Conservation (phyloP, 257 asterid genomes). For the Gentiana dahurica region DNA sequence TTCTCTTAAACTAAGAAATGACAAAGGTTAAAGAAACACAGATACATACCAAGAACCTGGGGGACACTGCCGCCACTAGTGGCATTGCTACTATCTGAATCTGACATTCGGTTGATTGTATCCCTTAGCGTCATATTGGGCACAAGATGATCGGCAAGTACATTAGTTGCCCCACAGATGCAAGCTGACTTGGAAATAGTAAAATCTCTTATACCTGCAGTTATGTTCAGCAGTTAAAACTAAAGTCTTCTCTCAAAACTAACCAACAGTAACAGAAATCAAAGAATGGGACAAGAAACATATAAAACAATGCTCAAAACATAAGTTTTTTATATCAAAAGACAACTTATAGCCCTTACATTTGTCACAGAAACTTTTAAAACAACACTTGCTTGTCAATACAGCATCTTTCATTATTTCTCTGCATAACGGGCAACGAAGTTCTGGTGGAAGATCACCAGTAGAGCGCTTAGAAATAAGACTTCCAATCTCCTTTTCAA, state of each 20-base stretch:
- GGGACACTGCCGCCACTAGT: conserved; percentile 50
- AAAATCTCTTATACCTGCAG: conserved; percentile 44
- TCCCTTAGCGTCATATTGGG: conserved; percentile 83
- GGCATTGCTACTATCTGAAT: conserved; percentile 55
- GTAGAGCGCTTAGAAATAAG: conserved; percentile 55
- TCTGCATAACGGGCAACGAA: conserved; percentile 73
- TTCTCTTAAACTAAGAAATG: too few species aligned
- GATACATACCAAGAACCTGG: conserved; percentile 63
- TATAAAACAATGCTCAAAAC: too few species aligned
- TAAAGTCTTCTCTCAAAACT: too few species aligned
- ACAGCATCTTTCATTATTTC: conserved; percentile 89
- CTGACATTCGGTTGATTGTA: conserved; percentile 58
- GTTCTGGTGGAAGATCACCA: conserved; percentile 71
- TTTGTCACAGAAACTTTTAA: conserved; percentile 73
- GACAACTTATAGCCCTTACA: conserved; percentile 15
- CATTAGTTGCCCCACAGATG: conserved; percentile 66
- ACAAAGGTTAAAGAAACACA: too few species aligned
- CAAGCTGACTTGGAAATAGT: conserved; percentile 55
- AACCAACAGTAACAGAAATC: too few species aligned
- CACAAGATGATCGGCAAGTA: conserved; percentile 74
- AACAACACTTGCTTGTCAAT: conserved; percentile 84
- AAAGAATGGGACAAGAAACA: too few species aligned
- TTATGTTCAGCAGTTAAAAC: too few species aligned
- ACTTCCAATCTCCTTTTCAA: conserved; percentile 72
- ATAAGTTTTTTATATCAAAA: too few species aligned